A percentile compares a stretch with the other conserved stretches of the same genome.
These are phyloP conservation scores for Acaromyces ingoldii DNA, from an alignment of 1,284 basidiomycete genomes.

Conservation along the genomic window DNA sequence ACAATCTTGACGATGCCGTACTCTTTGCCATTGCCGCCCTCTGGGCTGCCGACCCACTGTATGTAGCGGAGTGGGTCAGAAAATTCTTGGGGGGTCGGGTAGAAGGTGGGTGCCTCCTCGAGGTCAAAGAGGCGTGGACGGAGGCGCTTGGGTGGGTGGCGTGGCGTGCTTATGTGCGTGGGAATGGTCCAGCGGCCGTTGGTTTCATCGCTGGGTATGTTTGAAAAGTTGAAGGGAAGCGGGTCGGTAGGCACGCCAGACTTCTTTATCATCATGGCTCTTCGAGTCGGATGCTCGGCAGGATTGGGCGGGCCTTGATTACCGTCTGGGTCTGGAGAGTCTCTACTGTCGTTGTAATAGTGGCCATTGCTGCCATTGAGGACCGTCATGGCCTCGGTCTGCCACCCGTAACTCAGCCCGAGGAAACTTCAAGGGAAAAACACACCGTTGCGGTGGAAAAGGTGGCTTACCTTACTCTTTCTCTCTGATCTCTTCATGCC, in stretches of 20 bases:
- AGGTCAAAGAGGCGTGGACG: conserved; percentile 65
- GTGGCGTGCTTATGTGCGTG: conserved; percentile 34
- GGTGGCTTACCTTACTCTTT: conserved; percentile 23
- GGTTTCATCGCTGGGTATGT: not conserved
- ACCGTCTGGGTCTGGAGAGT: not conserved
- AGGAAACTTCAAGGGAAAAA: not conserved
- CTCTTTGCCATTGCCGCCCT: conserved; percentile 61
- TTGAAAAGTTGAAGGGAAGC: not conserved
- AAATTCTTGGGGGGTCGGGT: conserved; percentile 84
- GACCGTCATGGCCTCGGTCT: conserved; percentile 21
- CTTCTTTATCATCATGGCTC: too few species aligned
- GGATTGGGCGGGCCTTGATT: not conserved
- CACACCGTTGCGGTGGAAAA: not conserved
- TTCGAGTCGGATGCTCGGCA: not conserved
- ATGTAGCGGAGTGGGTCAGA: conserved; percentile 94
- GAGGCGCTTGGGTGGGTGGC: conserved; percentile 25
- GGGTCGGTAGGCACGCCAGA: too few species aligned
- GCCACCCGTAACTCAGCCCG: not conserved
- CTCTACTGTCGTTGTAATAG: conserved; percentile 1
- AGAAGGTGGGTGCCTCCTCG: conserved; percentile 82
- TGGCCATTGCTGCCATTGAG: conserved; percentile 13
- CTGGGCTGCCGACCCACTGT: conserved; percentile 64
- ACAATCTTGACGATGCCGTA: conserved; percentile 96
- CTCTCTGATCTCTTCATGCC: conserved; percentile 22
- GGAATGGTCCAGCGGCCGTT: conserved; percentile 21